Conservation (phyloP, 768 basidiomycete genomes). For the Kwoniella pini region DNA sequence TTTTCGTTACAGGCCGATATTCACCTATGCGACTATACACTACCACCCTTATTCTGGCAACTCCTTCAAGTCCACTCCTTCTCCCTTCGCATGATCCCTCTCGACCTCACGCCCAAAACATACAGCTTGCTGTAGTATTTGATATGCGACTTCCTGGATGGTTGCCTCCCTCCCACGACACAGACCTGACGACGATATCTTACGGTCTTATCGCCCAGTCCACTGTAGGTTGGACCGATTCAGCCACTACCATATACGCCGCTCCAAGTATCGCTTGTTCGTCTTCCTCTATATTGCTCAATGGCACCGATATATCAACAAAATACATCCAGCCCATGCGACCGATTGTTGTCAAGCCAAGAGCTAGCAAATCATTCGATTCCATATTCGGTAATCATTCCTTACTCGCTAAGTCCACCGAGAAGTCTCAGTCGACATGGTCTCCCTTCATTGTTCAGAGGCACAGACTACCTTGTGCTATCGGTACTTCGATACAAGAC, state of each 20-base stretch:
- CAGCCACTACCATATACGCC: background rate
- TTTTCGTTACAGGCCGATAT: slow-evolving; percentile 59
- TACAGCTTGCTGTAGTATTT: slow-evolving; percentile 72
- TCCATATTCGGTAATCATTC: slow-evolving; percentile 13
- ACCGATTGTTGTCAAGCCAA: slow-evolving; percentile 1
- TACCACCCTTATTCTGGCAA: slow-evolving; percentile 65
- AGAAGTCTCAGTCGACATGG: slow-evolving; percentile 17
- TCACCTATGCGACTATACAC: slow-evolving; percentile 68
- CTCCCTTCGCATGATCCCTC: slow-evolving; percentile 49
- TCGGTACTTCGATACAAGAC: slow-evolving; percentile 2
- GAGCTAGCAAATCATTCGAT: slow-evolving; percentile 5
- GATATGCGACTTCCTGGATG: slow-evolving; percentile 85
- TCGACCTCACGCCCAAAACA: slow-evolving; percentile 60
- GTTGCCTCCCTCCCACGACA: slow-evolving; percentile 62
- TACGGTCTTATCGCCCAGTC: slow-evolving; percentile 40
- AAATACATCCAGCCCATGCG: slow-evolving; percentile 1
- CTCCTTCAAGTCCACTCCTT: slow-evolving; percentile 33
- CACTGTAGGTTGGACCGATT: slow-evolving; percentile 36
- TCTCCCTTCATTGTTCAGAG: slow-evolving; percentile 18
- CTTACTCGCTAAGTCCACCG: background rate
- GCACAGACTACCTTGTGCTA: slow-evolving; percentile 19
- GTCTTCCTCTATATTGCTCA: background rate
- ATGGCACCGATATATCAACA: background rate
- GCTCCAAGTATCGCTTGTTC: background rate
- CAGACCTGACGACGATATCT: slow-evolving; percentile 29